A percentile compares a stretch with the other conserved stretches of the same genome.
Evolutionary conservation across 116 monocot species (phyloP).

Genomic region (Phalaenopsis hybrid): DNA sequence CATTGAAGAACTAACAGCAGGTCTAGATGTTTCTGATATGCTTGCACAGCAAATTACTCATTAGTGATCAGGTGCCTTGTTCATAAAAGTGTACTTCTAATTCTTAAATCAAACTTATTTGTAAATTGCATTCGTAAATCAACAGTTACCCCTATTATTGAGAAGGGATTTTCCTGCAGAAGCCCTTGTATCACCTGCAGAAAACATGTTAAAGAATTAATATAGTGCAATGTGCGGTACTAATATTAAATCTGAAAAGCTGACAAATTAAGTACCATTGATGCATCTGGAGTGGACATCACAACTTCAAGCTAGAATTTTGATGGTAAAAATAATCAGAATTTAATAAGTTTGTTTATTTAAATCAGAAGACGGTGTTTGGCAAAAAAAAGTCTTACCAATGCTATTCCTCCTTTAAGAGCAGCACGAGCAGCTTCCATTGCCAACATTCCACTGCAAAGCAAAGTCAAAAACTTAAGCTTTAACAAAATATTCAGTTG

Average conservation of each 20-base stretch:
- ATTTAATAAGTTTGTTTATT: background rate
- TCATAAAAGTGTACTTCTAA: no score
- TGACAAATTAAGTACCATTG: conserved; percentile 45
- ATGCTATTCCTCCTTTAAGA: conserved; percentile 58
- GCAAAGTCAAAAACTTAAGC: no score
- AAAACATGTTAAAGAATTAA: conserved; percentile 8
- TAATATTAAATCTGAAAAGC: no score
- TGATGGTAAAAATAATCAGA: background rate
- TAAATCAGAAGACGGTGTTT: background rate
- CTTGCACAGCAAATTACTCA: no score
- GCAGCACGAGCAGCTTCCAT: conserved; percentile 80
- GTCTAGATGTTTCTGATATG: no score
- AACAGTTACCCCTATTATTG: conserved; percentile 54
- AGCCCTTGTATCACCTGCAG: conserved; percentile 57
- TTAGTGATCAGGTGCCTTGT: no score
- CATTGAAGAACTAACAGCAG: no score
- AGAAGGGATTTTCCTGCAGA: conserved; percentile 37
- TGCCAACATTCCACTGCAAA: conserved; percentile 40
- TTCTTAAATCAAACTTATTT: no score
- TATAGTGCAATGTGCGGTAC: background rate
- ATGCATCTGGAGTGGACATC: conserved; percentile 71
- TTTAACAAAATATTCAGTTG: conserved; percentile 3
- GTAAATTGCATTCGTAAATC: background rate
- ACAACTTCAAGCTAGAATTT: conserved; percentile 75
- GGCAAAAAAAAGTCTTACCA: conserved; percentile 34